These are phyloP conservation scores for Lipomyces yamanashiensis DNA, from an alignment of 805 yeast genomes.

Conservation along the genomic window DNA sequence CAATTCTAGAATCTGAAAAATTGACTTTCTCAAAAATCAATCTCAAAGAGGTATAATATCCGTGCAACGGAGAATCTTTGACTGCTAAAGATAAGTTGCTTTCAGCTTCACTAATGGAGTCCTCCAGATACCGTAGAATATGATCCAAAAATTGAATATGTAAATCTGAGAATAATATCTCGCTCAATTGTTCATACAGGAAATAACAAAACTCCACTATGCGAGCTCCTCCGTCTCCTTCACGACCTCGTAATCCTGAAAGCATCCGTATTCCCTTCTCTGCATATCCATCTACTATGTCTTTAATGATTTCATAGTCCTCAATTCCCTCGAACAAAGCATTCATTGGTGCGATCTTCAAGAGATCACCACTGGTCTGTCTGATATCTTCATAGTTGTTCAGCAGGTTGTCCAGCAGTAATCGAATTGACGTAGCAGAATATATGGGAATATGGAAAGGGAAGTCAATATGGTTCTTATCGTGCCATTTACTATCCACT, in stretches of 20 bases:
- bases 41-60: conserved; percentile 65
- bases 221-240: conserved; percentile 80
- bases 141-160: conserved; percentile 43
- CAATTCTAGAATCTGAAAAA: conserved; percentile 3
- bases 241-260: conserved; percentile 56
- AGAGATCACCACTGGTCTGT: conserved; percentile 51
- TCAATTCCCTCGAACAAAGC: conserved; percentile 40
- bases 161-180: conserved; percentile 37
- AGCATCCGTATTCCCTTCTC: conserved; percentile 40
- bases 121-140: conserved; percentile 47
- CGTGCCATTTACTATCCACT: conserved; percentile 47
- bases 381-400: conserved; percentile 83
- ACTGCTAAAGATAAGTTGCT: conserved; percentile 52
- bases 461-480: conserved; percentile 53
- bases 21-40: conserved; percentile 49
- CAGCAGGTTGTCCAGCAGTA: conserved; percentile 64
- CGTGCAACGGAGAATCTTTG: conserved; percentile 62
- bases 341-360: conserved; percentile 52
- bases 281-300: conserved; percentile 41
- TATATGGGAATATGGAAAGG: conserved; percentile 56
- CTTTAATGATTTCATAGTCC: not conserved
- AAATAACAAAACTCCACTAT: conserved; percentile 58
- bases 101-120: conserved; percentile 46
- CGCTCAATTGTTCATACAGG: conserved; percentile 40
- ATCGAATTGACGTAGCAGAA: conserved; percentile 49